Base-by-base conservation (phyloP, 805 yeast species). In the Cyberlindnera euphorbiae region DNA sequence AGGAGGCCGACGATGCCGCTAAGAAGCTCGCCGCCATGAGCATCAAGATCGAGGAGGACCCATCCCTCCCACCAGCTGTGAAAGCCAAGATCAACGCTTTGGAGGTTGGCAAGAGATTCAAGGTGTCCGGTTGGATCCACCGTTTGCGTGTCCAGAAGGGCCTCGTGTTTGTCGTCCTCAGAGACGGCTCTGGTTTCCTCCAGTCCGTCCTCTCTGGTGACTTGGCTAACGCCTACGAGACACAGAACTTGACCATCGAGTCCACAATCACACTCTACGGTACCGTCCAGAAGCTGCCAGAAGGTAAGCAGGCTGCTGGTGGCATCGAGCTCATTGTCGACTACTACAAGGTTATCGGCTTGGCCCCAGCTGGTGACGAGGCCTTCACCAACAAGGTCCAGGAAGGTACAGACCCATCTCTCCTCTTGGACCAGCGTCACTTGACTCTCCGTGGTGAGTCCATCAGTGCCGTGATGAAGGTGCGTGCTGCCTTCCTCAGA, bases 291-390 rank as follows among this genome's bases (percentile, higher is more conserved):
- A 76, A 82, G 53, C 71, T 94, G 32, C 97, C 97, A 39, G 97
- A 87, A 60, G 98, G 98, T 45, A 89, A 93, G 63, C 70, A 82
- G 48, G 99, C 98, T 8, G 96, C 97, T 40, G 97, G 97, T 46
- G 96, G 95, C 44, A 94, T 90, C 46, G 99, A 93, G 67, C 74
- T 94, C 52, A 72, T 73, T 44, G 97, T 80, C 38, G 98, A 93
- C 63, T 93, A 73, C 69, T 93, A 89, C 62, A 81, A 83, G 61
- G 69, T 93, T 38, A 69, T 89, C 41, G 96, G 97, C 35, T 73
- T 86, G 45, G 98, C 99, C 29, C 99, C 99, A 50, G 66, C 89
- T 39, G 99, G 98, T 38, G 95, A 87, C 30, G 97, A 89, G 28
- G 79, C 97, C 5, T 82, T 93, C 73, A 77, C 95, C 56, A 94